Conservation (phyloP, 2,329 filamentous ascomycete genomes). For the Scedosporium dehoogii region DNA sequence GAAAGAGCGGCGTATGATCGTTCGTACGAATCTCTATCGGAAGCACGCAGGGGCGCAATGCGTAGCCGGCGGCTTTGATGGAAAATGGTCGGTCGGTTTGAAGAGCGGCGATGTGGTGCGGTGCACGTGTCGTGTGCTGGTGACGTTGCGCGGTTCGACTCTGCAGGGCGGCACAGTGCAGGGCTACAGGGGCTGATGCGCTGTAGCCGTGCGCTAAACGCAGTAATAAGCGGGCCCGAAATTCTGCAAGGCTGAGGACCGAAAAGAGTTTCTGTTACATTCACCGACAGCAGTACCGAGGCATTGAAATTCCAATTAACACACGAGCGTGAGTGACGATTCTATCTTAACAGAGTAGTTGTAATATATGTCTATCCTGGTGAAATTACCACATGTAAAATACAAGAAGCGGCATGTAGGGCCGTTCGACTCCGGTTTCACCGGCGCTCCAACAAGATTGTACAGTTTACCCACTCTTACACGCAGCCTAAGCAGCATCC, state of each 20-base stretch:
- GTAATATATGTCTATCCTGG: constrained; percentile 9
- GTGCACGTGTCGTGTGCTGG: neutral
- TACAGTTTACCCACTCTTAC: neutral
- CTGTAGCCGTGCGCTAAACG: neutral
- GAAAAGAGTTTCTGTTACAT: no score
- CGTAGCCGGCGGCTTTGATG: neutral
- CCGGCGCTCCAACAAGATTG: neutral
- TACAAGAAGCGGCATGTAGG: neutral
- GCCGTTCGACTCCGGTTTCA: neutral
- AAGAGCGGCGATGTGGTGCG: neutral
- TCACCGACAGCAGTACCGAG: no score
- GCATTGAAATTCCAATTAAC: neutral
- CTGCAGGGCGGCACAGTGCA: neutral
- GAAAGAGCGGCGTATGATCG: neutral
- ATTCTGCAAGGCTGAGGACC: neutral
- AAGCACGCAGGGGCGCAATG: neutral
- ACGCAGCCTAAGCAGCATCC: constrained; percentile 8
- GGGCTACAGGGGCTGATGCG: neutral
- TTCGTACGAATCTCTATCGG: neutral
- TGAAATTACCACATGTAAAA: constrained; percentile 11
- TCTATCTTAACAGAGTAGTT: constrained; percentile 4
- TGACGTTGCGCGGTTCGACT: neutral
- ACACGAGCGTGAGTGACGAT: neutral
- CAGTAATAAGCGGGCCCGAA: neutral
- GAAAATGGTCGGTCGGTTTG: neutral